A percentile compares a stretch with the other conserved stretches of the same genome.
Conservation (phyloP, 148 eudicot species). For the Nyssa sinensis region DNA sequence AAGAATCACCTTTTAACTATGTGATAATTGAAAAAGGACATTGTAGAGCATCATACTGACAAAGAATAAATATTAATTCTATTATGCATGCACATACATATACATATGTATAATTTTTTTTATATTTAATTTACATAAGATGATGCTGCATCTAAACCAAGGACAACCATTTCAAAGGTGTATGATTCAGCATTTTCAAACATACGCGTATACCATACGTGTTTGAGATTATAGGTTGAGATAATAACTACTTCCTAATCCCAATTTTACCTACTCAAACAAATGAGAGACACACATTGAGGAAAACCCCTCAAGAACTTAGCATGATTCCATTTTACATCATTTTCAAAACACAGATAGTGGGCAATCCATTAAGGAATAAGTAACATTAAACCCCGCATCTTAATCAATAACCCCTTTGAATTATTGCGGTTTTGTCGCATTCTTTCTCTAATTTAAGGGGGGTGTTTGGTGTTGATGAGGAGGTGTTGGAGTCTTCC, state of each 20-base stretch:
- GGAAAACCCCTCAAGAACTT: background rate
- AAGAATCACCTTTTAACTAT: no score
- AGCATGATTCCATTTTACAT: background rate
- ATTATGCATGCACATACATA: no score
- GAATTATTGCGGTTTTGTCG: background rate
- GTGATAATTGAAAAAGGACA: no score
- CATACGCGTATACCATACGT: no score
- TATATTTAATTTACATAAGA: no score
- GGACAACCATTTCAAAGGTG: background rate
- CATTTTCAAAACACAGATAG: background rate
- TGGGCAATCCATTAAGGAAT: constrained; percentile 15
- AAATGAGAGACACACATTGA: constrained; percentile 5
- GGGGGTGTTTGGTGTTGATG: constrained; percentile 13
- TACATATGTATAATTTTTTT: no score
- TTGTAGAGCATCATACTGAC: no score
- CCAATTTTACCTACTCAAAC: constrained; percentile 24
- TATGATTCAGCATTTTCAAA: background rate
- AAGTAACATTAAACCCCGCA: constrained; percentile 7
- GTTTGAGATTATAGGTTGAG: no score
- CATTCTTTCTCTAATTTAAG: constrained; percentile 11
- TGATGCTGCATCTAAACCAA: no score
- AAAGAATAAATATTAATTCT: no score
- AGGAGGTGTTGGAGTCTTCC: constrained; percentile 7
- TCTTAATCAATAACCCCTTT: constrained; percentile 14
- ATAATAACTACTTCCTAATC: constrained; percentile 2